Evolutionary conservation across 1,284 basidiomycete species (phyloP).

Genomic region (Phellopilus nigrolimitatus): DNA sequence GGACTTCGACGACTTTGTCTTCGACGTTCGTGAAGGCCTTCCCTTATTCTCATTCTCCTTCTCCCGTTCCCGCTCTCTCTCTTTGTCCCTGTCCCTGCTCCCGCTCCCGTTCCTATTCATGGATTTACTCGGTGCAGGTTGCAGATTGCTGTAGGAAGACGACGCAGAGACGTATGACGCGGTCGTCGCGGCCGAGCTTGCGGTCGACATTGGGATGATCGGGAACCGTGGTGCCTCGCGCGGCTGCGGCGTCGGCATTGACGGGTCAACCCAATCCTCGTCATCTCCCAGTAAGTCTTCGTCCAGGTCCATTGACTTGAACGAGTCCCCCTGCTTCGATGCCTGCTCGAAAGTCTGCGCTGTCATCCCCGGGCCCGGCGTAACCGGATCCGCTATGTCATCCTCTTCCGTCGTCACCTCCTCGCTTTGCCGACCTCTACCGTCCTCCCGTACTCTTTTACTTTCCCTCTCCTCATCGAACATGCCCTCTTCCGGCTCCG

Average conservation of each 20-base stretch:
- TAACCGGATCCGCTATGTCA: slow-evolving; percentile 59
- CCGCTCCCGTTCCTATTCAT: slow-evolving; percentile 11
- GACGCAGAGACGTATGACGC: slow-evolving; percentile 19
- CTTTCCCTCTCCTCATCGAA: slow-evolving; percentile 35
- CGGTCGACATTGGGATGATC: slow-evolving; percentile 8
- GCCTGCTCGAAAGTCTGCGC: slow-evolving; percentile 21
- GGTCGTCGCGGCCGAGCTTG: slow-evolving; percentile 17
- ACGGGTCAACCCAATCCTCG: slow-evolving; percentile 60
- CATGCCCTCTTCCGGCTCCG: slow-evolving; percentile 34
- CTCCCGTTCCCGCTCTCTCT: not conserved
- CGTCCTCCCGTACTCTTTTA: slow-evolving; percentile 9
- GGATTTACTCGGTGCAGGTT: not conserved
- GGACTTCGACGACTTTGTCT: slow-evolving; percentile 11
- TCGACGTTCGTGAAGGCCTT: not conserved
- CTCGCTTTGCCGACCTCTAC: slow-evolving; percentile 16
- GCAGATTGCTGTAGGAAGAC: slow-evolving; percentile 14
- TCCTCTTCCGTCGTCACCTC: slow-evolving; percentile 64
- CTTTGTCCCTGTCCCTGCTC: not conserved
- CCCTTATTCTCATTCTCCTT: slow-evolving; percentile 11
- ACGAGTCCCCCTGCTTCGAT: slow-evolving; percentile 26
- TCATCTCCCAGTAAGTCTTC: slow-evolving; percentile 48
- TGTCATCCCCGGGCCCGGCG: slow-evolving; percentile 45
- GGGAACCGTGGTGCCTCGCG: slow-evolving; percentile 26
- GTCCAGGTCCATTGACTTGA: slow-evolving; percentile 24
- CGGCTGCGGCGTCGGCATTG: slow-evolving; percentile 32